phyloP scores from a whole-genome alignment of 1,284 basidiomycete species.

The Trichosporon inkin region DNA sequence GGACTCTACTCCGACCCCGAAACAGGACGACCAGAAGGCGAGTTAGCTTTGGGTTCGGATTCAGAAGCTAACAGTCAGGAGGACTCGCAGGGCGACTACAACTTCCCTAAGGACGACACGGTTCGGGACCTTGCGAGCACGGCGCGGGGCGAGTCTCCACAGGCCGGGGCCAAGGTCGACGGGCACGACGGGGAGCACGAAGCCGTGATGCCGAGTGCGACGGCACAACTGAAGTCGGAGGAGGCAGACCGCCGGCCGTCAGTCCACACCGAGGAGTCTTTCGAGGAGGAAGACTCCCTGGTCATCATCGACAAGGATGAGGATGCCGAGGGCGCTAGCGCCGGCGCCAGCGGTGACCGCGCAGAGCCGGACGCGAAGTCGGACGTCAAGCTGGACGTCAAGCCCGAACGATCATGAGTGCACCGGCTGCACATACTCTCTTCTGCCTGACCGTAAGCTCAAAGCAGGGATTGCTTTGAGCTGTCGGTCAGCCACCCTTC shows the following conservation, averaged over 20 bases:
- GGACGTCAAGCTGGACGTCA: no score
- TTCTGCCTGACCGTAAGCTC: background rate
- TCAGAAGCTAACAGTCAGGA: background rate
- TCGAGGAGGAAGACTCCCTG: background rate
- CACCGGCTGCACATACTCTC: background rate
- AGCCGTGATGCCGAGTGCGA: no score
- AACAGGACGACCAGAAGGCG: background rate
- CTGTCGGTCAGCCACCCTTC: background rate
- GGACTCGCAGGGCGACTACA: background rate
- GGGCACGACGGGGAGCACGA: background rate
- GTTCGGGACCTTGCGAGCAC: background rate
- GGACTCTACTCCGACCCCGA: background rate
- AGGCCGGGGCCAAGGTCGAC: background rate
- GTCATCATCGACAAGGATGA: background rate
- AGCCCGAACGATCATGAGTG: background rate
- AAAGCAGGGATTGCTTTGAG: background rate
- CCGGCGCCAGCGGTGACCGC: background rate
- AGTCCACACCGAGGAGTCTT: background rate
- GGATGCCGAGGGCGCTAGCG: background rate
- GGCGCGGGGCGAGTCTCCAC: background rate
- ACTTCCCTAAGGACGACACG: background rate
- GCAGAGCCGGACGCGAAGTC: background rate
- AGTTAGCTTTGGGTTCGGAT: background rate
- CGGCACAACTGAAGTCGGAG: no score
- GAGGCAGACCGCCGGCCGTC: background rate